A percentile compares a stretch with the other conserved stretches of the same genome.
Conservation (phyloP, 495 filamentous ascomycete species). For the Daldinia bambusicola region DNA sequence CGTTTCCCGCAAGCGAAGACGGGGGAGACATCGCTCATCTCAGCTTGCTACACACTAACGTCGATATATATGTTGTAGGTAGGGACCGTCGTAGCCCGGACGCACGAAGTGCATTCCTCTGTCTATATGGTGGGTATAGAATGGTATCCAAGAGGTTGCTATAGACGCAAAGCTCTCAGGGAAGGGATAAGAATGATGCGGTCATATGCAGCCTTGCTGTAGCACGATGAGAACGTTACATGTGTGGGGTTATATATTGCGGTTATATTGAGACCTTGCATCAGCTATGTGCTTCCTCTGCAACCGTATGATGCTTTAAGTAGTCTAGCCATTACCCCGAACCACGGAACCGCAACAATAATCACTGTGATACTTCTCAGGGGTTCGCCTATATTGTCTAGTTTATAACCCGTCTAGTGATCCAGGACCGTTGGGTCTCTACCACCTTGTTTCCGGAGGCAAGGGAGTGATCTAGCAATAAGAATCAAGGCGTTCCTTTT, state of each 20-base stretch:
- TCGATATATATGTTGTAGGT: conserved; percentile 33
- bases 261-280: conserved; percentile 35
- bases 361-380: not conserved
- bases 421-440: conserved; percentile 1
- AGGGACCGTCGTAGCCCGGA: conserved; percentile 40
- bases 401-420: not conserved
- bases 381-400: conserved; percentile 4
- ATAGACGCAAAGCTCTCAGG: conserved; percentile 8
- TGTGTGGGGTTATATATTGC: conserved; percentile 44
- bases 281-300: conserved; percentile 10
- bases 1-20: conserved; percentile 26
- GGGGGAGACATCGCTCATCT: conserved; percentile 6
- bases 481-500: conserved; percentile 15
- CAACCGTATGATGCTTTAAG: conserved; percentile 5
- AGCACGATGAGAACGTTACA: conserved; percentile 40
- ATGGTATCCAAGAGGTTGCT: conserved; percentile 4
- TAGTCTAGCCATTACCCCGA: conserved; percentile 19
- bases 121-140: not conserved
- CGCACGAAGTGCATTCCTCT: conserved; percentile 23
- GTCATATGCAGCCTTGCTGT: conserved; percentile 40
- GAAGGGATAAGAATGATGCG: conserved; percentile 15
- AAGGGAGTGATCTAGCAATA: not conserved
- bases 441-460: conserved; percentile 10
- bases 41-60: conserved; percentile 25
- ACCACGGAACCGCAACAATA: conserved; percentile 8